Conservation (phyloP, 768 basidiomycete species). For the Suillus spraguei region DNA sequence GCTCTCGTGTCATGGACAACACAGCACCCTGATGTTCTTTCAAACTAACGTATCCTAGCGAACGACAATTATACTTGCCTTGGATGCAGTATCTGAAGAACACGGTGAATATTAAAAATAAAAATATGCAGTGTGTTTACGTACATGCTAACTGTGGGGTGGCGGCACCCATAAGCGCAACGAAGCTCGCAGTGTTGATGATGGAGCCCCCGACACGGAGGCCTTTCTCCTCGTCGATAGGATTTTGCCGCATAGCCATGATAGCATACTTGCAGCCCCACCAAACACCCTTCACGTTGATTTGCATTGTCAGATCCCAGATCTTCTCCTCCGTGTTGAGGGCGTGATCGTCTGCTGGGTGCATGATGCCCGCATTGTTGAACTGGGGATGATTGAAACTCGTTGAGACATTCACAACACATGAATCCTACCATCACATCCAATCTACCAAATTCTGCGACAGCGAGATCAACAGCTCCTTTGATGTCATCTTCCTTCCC, state of each 20-base stretch:
- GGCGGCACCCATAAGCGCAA: slow-evolving; percentile 93
- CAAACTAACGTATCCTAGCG: slow-evolving; percentile 10
- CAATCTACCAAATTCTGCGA: slow-evolving; percentile 87
- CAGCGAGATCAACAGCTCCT: slow-evolving; percentile 75
- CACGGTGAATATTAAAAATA: slow-evolving; percentile 6
- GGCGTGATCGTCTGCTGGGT: slow-evolving; percentile 91
- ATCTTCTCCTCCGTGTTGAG: slow-evolving; percentile 95
- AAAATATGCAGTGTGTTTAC: slow-evolving; percentile 30
- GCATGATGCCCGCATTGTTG: slow-evolving; percentile 99
- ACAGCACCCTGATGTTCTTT: slow-evolving; percentile 73
- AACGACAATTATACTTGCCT: slow-evolving; percentile 46
- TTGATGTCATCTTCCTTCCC: slow-evolving; percentile 87
- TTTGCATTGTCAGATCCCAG: slow-evolving; percentile 92
- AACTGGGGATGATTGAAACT: slow-evolving; percentile 53
- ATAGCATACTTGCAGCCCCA: slow-evolving; percentile 99
- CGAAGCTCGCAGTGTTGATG: slow-evolving; percentile 98
- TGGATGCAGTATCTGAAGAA: slow-evolving; percentile 85
- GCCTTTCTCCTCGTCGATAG: slow-evolving; percentile 77
- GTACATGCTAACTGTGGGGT: slow-evolving; percentile 97
- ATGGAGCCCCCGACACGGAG: slow-evolving; percentile 86
- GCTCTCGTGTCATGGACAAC: slow-evolving; percentile 97
- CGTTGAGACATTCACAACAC: background rate
- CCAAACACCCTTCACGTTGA: slow-evolving; percentile 99
- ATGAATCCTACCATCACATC: slow-evolving; percentile 78
- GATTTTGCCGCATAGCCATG: slow-evolving; percentile 92